Conservation (phyloP, 2,329 filamentous ascomycete species). For the Aspergillus sp. region DNA sequence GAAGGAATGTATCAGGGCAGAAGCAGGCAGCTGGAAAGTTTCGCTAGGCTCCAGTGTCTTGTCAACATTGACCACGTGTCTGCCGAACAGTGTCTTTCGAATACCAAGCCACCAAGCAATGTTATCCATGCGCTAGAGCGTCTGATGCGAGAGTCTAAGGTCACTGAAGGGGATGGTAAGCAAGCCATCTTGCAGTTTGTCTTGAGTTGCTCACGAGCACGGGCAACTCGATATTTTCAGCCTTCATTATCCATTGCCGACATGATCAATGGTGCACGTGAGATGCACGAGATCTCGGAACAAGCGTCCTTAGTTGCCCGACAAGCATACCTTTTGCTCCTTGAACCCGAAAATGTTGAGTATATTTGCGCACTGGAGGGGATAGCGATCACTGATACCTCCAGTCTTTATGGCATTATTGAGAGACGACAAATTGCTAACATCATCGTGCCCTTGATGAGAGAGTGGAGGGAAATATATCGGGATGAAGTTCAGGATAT, state of each 20-base stretch:
- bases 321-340: background rate
- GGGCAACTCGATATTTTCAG: background rate
- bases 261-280: background rate
- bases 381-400: background rate
- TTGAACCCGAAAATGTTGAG: background rate
- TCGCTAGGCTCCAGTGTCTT: background rate
- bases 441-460: background rate
- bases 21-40: background rate
- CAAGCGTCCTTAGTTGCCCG: background rate
- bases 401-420: background rate
- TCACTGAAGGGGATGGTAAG: background rate
- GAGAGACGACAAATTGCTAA: background rate
- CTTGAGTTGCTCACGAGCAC: background rate
- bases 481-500: conserved; percentile 3
- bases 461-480: background rate
- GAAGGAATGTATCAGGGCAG: conserved; percentile 1
- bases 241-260: background rate
- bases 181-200: background rate
- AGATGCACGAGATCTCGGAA: background rate
- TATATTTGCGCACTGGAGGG: background rate
- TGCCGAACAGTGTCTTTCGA: background rate
- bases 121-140: conserved; percentile 2
- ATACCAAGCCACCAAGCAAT: conserved; percentile 1
- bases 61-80: conserved; percentile 1
- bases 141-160: background rate